Conservation (phyloP, 2,329 filamentous ascomycete species). For the Cladosporium halotolerans region DNA sequence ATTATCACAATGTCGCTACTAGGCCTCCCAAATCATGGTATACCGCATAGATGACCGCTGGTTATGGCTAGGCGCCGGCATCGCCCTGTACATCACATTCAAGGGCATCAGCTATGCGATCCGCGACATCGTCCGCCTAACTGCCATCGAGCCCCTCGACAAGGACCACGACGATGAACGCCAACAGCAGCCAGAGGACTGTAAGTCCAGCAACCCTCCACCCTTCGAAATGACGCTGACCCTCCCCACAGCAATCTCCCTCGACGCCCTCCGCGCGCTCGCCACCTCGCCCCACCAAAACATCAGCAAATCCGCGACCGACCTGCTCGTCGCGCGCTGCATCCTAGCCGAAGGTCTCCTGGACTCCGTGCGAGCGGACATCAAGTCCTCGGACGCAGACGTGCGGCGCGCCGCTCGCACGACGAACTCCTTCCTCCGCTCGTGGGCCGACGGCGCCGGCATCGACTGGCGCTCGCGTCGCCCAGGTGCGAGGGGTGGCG, state of each 20-base stretch:
- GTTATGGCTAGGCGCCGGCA: conserved; percentile 42
- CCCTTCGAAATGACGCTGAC: background rate
- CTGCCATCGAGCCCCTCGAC: conserved; percentile 55
- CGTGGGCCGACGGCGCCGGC: background rate
- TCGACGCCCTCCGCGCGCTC: conserved; percentile 36
- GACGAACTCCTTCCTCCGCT: background rate
- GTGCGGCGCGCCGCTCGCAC: background rate
- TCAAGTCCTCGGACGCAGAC: background rate
- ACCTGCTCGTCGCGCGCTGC: conserved; percentile 23
- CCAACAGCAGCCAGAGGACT: conserved; percentile 20
- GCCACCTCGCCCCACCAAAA: conserved; percentile 37
- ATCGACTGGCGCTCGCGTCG: background rate
- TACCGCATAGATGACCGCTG: conserved; percentile 38
- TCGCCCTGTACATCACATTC: conserved; percentile 55
- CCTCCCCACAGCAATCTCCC: conserved; percentile 31
- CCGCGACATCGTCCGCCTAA: conserved; percentile 54
- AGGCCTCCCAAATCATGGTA: conserved; percentile 24
- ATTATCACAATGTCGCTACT: too few species aligned
- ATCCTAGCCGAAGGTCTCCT: background rate
- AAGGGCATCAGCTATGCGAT: conserved; percentile 55
- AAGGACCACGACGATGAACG: conserved; percentile 50
- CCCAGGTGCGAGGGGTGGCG: background rate
- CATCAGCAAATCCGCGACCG: conserved; percentile 34
- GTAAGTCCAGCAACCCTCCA: background rate
- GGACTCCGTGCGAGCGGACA: background rate